Evolutionary conservation across 2,329 filamentous ascomycete genomes (phyloP).

Genomic region (Purpureocillium takamizusanense): DNA sequence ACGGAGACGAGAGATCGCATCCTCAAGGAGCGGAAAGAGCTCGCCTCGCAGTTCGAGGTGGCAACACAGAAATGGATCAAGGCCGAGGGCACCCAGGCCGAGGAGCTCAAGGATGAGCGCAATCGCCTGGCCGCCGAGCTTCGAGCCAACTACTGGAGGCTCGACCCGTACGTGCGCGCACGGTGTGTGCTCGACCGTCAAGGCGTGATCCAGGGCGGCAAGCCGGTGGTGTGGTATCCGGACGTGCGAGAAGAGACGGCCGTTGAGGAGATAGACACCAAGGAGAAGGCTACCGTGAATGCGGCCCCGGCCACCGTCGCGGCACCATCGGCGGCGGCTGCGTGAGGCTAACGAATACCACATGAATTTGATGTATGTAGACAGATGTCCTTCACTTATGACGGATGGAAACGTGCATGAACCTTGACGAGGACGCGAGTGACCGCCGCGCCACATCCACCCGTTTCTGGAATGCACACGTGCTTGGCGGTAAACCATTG

Average conservation of each 20-base stretch:
- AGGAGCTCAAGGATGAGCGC: slow-evolving; percentile 32
- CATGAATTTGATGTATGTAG: no score
- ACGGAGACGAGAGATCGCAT: slow-evolving; percentile 36
- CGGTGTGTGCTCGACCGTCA: slow-evolving; percentile 52
- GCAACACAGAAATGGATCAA: slow-evolving; percentile 52
- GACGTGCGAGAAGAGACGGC: neutral
- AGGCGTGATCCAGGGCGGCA: slow-evolving; percentile 3
- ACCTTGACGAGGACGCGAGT: no score
- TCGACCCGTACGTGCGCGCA: slow-evolving; percentile 60
- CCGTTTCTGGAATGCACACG: no score
- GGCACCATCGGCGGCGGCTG: no score
- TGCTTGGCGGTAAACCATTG: no score
- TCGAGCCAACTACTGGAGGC: slow-evolving; percentile 56
- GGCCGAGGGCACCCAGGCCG: slow-evolving; percentile 12
- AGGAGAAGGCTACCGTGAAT: no score
- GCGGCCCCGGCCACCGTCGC: no score
- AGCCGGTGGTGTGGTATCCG: slow-evolving; percentile 3
- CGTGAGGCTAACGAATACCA: no score
- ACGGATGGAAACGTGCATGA: no score
- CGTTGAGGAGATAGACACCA: neutral
- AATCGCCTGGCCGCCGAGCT: slow-evolving; percentile 40
- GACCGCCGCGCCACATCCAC: no score
- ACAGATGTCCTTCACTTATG: no score
- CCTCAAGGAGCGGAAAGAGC: slow-evolving; percentile 37
- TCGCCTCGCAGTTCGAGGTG: slow-evolving; percentile 48